Conservation (phyloP, 2,329 filamentous ascomycete species). For the Trichoderma sp. region DNA sequence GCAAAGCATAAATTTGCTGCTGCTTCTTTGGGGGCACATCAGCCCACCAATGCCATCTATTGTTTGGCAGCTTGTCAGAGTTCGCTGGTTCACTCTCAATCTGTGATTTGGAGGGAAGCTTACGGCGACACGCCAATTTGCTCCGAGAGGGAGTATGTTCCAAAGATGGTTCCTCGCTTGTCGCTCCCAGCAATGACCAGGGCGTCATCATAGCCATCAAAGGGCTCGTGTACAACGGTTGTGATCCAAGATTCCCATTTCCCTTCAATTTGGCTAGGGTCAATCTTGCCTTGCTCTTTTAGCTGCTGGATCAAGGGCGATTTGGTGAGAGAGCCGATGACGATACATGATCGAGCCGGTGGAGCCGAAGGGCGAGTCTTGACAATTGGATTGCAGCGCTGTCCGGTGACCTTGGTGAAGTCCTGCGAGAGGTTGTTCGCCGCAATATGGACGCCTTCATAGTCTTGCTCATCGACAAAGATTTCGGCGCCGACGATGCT, state of each 20-base stretch:
- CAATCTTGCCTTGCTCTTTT: slow-evolving; percentile 23
- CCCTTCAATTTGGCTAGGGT: slow-evolving; percentile 32
- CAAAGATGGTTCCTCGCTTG: slow-evolving; percentile 58
- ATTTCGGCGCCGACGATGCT: slow-evolving; percentile 32
- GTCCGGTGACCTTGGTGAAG: slow-evolving; percentile 28
- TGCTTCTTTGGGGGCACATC: slow-evolving; percentile 51
- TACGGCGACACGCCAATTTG: slow-evolving; percentile 58
- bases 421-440: slow-evolving; percentile 32
- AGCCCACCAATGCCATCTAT: slow-evolving; percentile 57
- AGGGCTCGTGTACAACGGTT: slow-evolving; percentile 45
- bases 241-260: slow-evolving; percentile 57
- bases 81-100: neutral
- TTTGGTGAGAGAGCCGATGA: slow-evolving; percentile 25
- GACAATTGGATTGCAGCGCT: slow-evolving; percentile 17
- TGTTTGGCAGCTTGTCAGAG: neutral
- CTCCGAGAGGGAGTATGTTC: slow-evolving; percentile 58
- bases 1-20: slow-evolving; percentile 47
- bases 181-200: slow-evolving; percentile 58
- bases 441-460: slow-evolving; percentile 34
- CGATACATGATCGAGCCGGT: slow-evolving; percentile 23
- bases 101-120: slow-evolving; percentile 2
- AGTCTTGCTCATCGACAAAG: slow-evolving; percentile 31
- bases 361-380: neutral
- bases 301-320: slow-evolving; percentile 25
- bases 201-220: slow-evolving; percentile 41